phyloP scores from a whole-genome alignment of 345 rosid genomes.

The Boechera divaricarpa region DNA sequence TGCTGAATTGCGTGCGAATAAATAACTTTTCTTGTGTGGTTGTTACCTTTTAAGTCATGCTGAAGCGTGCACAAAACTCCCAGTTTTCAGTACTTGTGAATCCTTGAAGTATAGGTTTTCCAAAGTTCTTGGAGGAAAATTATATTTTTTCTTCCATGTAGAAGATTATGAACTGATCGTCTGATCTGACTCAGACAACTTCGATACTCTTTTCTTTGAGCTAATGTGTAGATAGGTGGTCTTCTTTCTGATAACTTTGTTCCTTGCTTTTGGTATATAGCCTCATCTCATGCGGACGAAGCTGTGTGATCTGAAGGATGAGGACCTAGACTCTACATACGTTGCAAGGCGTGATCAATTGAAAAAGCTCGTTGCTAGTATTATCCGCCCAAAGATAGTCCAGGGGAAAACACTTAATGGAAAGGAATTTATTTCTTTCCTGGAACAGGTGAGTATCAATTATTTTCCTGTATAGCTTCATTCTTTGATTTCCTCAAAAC shows the following conservation, averaged over 20 bases:
- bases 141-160: neutral
- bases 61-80: neutral
- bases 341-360: slow-evolving; percentile 79
- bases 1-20: neutral
- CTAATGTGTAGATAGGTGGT: slow-evolving; percentile 6
- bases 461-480: slow-evolving; percentile 11
- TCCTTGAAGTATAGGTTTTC: slow-evolving; percentile 3
- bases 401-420: slow-evolving; percentile 87
- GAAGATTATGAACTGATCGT: neutral
- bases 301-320: slow-evolving; percentile 96
- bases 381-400: slow-evolving; percentile 90
- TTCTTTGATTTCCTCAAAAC: neutral
- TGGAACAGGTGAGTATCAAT: slow-evolving; percentile 72
- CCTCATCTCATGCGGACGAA: slow-evolving; percentile 95
- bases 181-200: slow-evolving; percentile 5
- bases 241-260: slow-evolving; percentile 40
- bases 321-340: slow-evolving; percentile 82
- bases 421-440: slow-evolving; percentile 87
- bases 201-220: slow-evolving; percentile 2
- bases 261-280: slow-evolving; percentile 49
- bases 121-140: slow-evolving; percentile 9
- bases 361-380: slow-evolving; percentile 80
- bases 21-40: slow-evolving; percentile 2
- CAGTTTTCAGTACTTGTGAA: neutral
- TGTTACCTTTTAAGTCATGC: slow-evolving; percentile 2